Evolutionary conservation across 2,329 filamentous ascomycete species (phyloP), one percentile per base, ranked within the genome.

Genomic region (Pseudogymnoascus sp.): DNA sequence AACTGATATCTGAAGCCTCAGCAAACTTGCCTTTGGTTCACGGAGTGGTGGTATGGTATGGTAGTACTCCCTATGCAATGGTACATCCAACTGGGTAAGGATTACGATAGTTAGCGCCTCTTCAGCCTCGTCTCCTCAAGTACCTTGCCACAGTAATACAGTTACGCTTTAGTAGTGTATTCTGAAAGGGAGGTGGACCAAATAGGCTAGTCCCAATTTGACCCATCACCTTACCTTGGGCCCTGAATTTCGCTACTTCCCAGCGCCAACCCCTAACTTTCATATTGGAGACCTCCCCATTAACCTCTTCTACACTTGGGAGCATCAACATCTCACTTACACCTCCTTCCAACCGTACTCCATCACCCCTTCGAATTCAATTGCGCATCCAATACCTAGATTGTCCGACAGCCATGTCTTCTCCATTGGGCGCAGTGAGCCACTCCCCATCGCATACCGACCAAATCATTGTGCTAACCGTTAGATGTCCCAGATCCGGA

Each of bases 401-500:
- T 53, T 33, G 47, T 53, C 57, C 37, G 57, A 58, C 62, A 65
- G 78, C 70, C 71, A 80, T 80, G 78, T 80, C 78, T 70, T 79
- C 78, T 69, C 76, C 78, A 68, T 73, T 79, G 71, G 79, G 77
- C 72, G 77, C 78, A 74, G 78, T 81, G 80, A 70, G 78, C 76
- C 76, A 65, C 39, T 63, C 58, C 64, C 61, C 64, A 60, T 60
- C n/a, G 50, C 61, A 41, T 43, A 63, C 33, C 33, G 35, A 37
- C 25, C 37, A 39, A 58, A 64, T 65, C 68, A 70, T 69, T 62
- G 71, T 63, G 53, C 57, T 61, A 62, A 50, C 36, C 62, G 50
- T 37, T 58, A 47, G 36, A 71, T 68, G 68, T 66, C 71, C 65
- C 76, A 91, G 86, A 90, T 95, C 78, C 94, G 96, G 89, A 92